phyloP scores from a whole-genome alignment of 768 basidiomycete genomes.

The Stropharia rugosoannulata region DNA sequence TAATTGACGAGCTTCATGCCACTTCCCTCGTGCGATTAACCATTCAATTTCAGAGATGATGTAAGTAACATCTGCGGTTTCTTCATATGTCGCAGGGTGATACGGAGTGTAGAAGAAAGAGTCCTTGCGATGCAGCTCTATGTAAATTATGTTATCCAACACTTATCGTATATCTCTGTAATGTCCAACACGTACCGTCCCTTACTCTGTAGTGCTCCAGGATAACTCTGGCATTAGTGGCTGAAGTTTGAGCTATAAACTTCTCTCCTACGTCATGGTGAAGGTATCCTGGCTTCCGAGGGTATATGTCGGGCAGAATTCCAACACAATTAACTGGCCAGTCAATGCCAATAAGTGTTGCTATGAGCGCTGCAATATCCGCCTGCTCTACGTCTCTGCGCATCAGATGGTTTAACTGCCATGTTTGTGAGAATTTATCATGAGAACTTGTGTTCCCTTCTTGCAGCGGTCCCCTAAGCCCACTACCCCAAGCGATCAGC shows the following conservation, averaged over 20 bases:
- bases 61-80: slow-evolving; percentile 23
- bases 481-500: slow-evolving; percentile 81
- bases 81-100: slow-evolving; percentile 37
- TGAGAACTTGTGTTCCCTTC: slow-evolving; percentile 59
- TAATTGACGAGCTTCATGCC: slow-evolving; percentile 44
- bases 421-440: slow-evolving; percentile 66
- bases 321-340: slow-evolving; percentile 89
- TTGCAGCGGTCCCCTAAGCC: slow-evolving; percentile 65
- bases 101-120: slow-evolving; percentile 67
- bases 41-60: slow-evolving; percentile 42
- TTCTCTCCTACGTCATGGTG: slow-evolving; percentile 42
- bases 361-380: slow-evolving; percentile 78
- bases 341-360: slow-evolving; percentile 66
- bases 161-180: not conserved
- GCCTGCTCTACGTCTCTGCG: slow-evolving; percentile 83
- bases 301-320: slow-evolving; percentile 73
- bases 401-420: slow-evolving; percentile 56
- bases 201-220: slow-evolving; percentile 78
- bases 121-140: slow-evolving; percentile 61
- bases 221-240: slow-evolving; percentile 64
- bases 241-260: slow-evolving; percentile 46
- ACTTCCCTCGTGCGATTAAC: slow-evolving; percentile 41
- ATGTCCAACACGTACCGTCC: slow-evolving; percentile 57
- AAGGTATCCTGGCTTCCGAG: slow-evolving; percentile 58
- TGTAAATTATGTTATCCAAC: not conserved